Evolutionary conservation across 306 rosid species (phyloP), one percentile per base, ranked within the genome.

Genomic region (Vigna trinervia): DNA sequence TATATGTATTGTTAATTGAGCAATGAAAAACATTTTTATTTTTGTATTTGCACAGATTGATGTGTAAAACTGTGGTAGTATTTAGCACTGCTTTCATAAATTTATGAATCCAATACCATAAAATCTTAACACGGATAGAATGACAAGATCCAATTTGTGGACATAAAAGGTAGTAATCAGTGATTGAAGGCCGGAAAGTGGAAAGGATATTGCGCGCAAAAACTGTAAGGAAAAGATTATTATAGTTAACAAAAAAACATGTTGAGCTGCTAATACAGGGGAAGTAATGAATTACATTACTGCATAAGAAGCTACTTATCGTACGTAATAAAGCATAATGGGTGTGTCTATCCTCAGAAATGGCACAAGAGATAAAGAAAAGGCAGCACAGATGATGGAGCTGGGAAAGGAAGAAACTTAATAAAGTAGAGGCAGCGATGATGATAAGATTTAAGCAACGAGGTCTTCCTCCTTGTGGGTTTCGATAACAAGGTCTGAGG

Each of bases 391-490:
- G 11, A 8, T 6, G 11, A 39, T 8, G 45, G 11, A 3, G 45
- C 45, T 80, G 77, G 6, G 58, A 5, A 26, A 26, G 39, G 19
- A 60, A 52, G 11, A 4, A 9, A 41, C 46, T 8, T 41, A 41
- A 41, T 8, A 1, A 41, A 41, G 12, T 41, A 8, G 46, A 8
- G 46, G 12, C 12, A 57, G 84, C 10, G 46, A 11, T 2, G 46
- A 9, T 41, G 46, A 41, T 41, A 9, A 8, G 46, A 41, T 41
- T 41, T 6, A 45, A 45, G 15, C 15, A 45, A 12, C 54, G 80
- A 94, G 90, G 5, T 85, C 92, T 12, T 90, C 94, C 80, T 95
- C 99, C 88, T 86, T 92, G 96, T 95, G 97, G 36, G 99, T 95
- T 81, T 79, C 89, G 70, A 95, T 85, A 3, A 66, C 81, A 74